These are phyloP conservation scores for Calonectria montana DNA, from an alignment of 2,329 filamentous ascomycete species.

Conservation along the genomic window DNA sequence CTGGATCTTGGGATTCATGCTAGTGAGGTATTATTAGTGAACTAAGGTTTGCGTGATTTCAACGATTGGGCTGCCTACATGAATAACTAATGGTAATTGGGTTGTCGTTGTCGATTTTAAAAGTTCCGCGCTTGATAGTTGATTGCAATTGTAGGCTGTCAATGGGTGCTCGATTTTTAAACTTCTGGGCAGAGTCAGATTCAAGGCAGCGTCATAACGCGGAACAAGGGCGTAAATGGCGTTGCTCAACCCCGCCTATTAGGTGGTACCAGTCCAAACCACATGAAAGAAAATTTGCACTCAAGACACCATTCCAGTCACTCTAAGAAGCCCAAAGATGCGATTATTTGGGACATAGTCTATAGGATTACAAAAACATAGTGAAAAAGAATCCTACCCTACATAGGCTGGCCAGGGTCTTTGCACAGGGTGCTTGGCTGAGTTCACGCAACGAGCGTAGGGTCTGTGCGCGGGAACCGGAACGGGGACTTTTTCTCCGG, in stretches of 20 bases:
- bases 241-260: background rate
- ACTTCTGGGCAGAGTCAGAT: too few relatives aligned
- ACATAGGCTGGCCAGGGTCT: background rate
- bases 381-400: background rate
- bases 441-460: background rate
- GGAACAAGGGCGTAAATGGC: background rate
- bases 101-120: too few relatives aligned
- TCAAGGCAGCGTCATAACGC: background rate
- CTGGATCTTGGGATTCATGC: conserved; percentile 39
- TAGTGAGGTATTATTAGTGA: background rate
- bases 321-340: too few relatives aligned
- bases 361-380: background rate
- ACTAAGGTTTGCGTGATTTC: too few relatives aligned
- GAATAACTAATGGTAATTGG: background rate
- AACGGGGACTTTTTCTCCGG: conserved; percentile 13
- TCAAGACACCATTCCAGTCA: background rate
- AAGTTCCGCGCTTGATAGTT: background rate
- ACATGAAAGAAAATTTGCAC: background rate
- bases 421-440: background rate
- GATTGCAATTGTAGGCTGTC: too few relatives aligned
- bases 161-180: background rate
- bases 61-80: background rate
- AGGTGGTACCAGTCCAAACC: background rate
- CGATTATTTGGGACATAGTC: background rate
- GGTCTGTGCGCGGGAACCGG: conserved; percentile 17